Conservation (phyloP, 1,284 basidiomycete genomes). For the Tilletia horrida region DNA sequence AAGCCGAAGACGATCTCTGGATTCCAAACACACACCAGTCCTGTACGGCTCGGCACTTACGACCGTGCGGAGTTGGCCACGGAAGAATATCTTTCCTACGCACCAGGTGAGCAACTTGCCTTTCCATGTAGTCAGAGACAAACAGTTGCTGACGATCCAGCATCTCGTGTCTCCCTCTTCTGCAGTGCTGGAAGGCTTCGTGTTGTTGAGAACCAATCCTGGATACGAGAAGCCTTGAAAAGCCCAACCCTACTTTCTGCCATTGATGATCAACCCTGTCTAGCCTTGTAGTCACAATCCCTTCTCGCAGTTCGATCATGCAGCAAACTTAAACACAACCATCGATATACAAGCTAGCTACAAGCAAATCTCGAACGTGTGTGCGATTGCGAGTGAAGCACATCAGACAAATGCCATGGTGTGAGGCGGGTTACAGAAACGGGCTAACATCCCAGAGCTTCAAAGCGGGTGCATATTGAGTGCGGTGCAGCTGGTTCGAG, state of each 20-base stretch:
- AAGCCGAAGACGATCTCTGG: conserved; percentile 55
- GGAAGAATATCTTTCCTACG: conserved; percentile 90
- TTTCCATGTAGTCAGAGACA: background rate
- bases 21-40: conserved; percentile 86
- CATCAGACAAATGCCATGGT: too few species aligned
- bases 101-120: conserved; percentile 70
- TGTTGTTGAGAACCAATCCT: conserved; percentile 56
- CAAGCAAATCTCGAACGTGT: too few species aligned
- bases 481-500: too few species aligned
- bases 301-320: too few species aligned
- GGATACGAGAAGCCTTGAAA: conserved; percentile 51
- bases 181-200: conserved; percentile 44
- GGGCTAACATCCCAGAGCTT: too few species aligned
- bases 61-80: conserved; percentile 94
- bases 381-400: too few species aligned
- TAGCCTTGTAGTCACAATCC: too few species aligned
- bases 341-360: too few species aligned
- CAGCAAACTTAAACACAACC: too few species aligned
- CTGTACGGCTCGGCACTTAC: conserved; percentile 86
- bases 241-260: background rate
- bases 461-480: too few species aligned
- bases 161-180: background rate
- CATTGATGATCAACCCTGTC: too few species aligned
- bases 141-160: background rate
- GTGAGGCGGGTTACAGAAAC: too few species aligned